Evolutionary conservation across 352 stramenopile species (phyloP).

Genomic region (Globisporangium orthogonon): DNA sequence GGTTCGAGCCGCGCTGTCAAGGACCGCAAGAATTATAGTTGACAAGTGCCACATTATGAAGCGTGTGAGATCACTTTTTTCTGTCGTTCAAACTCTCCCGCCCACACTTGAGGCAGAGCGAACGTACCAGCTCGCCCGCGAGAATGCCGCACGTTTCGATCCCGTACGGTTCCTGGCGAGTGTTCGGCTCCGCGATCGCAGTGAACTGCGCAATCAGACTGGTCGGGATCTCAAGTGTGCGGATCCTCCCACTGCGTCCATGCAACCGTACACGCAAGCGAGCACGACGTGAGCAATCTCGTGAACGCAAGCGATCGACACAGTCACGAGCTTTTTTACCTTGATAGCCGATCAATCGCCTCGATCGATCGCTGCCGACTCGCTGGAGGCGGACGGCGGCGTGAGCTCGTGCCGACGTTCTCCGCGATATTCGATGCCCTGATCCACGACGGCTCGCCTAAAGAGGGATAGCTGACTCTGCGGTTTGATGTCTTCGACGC

Average conservation of each 20-base stretch:
- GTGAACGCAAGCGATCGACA: background rate
- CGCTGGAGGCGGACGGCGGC: conserved; percentile 12
- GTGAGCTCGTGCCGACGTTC: conserved; percentile 10
- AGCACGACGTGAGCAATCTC: background rate
- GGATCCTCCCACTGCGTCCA: conserved; percentile 41
- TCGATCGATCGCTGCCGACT: conserved; percentile 51
- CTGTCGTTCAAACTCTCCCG: too few species aligned
- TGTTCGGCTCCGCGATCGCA: conserved; percentile 74
- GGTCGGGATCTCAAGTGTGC: conserved; percentile 63
- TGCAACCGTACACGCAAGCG: background rate
- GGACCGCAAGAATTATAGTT: background rate
- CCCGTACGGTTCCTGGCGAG: conserved; percentile 56
- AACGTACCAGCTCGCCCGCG: conserved; percentile 63
- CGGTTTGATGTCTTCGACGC: background rate
- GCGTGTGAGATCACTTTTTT: too few species aligned
- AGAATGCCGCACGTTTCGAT: conserved; percentile 91
- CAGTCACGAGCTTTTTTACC: conserved; percentile 18
- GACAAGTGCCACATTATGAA: too few species aligned
- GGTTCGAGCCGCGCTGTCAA: conserved; percentile 34
- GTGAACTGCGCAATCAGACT: conserved; percentile 75
- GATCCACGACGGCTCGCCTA: conserved; percentile 67
- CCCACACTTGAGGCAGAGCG: too few species aligned
- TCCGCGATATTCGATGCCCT: conserved; percentile 6
- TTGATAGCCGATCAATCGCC: conserved; percentile 50
- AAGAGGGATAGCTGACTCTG: conserved; percentile 32